Percentiles rank a stretch among this genome's conserved stretches.
Conservation (phyloP, 768 basidiomycete species). For the Chalciporus sphaerocephalus region DNA sequence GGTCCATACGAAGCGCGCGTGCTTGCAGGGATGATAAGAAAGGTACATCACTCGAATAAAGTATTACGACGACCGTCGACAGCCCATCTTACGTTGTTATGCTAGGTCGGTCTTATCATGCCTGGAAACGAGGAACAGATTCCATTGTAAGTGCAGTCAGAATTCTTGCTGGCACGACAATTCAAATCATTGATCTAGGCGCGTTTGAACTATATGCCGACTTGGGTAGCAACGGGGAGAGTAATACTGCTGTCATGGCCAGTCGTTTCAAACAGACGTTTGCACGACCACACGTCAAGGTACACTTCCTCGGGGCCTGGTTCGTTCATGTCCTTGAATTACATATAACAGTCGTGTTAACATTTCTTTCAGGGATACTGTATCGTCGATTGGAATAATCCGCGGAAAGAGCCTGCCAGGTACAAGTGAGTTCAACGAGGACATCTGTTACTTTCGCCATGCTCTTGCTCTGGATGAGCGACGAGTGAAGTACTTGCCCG, state of each 20-base stretch:
- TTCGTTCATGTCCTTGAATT: constrained; percentile 5
- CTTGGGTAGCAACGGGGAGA: too few relatives aligned
- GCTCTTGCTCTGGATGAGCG: constrained; percentile 35
- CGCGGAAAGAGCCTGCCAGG: constrained; percentile 14
- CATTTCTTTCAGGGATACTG: constrained; percentile 29
- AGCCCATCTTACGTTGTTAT: too few relatives aligned
- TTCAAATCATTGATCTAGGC: constrained; percentile 7
- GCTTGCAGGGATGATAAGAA: constrained; percentile 35
- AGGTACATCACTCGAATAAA: constrained; percentile 16
- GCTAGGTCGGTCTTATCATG: constrained; percentile 33
- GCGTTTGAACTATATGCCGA: constrained; percentile 30
- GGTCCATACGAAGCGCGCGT: constrained; percentile 37
- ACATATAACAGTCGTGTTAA: too few relatives aligned
- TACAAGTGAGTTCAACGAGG: constrained; percentile 14
- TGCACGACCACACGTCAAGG: constrained; percentile 15
- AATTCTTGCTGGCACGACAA: not conserved
- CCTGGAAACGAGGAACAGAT: constrained; percentile 34
- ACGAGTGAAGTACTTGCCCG: constrained; percentile 34
- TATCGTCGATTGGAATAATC: constrained; percentile 30
- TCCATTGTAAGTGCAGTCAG: constrained; percentile 27
- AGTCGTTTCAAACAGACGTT: constrained; percentile 27
- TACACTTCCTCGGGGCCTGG: constrained; percentile 33
- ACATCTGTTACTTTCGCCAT: constrained; percentile 34
- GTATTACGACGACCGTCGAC: not conserved
- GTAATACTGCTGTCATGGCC: constrained; percentile 4